Base-by-base conservation (phyloP, 2,329 filamentous ascomycete genomes). In the Xylaria hypoxylon region DNA sequence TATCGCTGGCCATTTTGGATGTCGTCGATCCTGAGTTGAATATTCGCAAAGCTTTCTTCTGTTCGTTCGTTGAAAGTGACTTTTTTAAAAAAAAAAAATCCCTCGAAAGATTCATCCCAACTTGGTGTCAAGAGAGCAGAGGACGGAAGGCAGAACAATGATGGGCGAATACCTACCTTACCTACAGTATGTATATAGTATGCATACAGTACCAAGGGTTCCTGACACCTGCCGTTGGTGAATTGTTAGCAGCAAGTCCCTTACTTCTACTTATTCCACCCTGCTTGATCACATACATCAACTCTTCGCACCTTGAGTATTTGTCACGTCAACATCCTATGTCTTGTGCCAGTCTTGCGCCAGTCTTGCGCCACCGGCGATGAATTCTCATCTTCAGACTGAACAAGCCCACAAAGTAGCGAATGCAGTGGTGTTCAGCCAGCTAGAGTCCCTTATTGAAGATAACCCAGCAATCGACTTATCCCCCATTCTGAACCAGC, bases 1-100 rank as follows among this genome's bases (percentile, higher is more conserved):
- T 62, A 5, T 55, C 35, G 58, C 10, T 58, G 53, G 57, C 42
- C 57, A 60, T 65, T 61, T 48, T 57, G 22, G 35, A 47, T 19
- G 13, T 47, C 7, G 15, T 31, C 13, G 40, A 40, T 48, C 17
- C 19, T 50, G 24, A 15, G 53, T 33, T 31, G 24, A 56, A 48
- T 35, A 13, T 48, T 48, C 42, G 31, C 33, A n/a, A 51, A 33
- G 33, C 7, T 28, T 17, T 48, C 28, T 50, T 62, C 38, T 45
- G 35, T 60, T 60, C 24, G 40, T 57, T 55, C n/a, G 33, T 40
- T 35, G 31, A 53, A 53, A 40, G 50, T 50, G 47, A 31, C 47
- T 31, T 50, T 50, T 28, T 38, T 38, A 10, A 1, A 5, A 33
- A n/a, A 33, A n/a, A 33, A 52, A 52, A 52, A 35, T 13, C 28